Base-by-base conservation (phyloP, 352 stramenopile genomes). In the Globisporangium spinosum region DNA sequence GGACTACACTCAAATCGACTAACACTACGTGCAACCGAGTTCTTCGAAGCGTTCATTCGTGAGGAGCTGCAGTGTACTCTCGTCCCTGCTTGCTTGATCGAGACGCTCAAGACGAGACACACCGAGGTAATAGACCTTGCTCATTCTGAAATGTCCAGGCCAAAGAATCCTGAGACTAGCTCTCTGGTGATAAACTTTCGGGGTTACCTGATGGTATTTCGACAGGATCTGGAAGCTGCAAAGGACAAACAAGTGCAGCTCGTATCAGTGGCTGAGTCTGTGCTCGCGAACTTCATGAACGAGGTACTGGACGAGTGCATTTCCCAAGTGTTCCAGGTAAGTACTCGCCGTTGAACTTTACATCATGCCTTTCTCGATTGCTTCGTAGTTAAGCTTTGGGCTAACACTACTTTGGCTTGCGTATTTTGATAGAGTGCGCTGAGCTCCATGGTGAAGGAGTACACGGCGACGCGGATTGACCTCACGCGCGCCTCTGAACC, bases 31-130 rank as follows among this genome's bases (percentile, higher is more conserved):
- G 71, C 72, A 2, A 47, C 68, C 43, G 49, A 35, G n/a, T 80
- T 77, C 35, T 62, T 89, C 15, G 55, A 77, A 51, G 58, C 66
- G 45, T 78, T 83, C 72, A 55, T 83, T 43, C 49, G 49, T 45
- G 72, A 71, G 12, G 71, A 83, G 55, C 25, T 81, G 43, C 43
- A 49, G 58, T 56, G 29, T 20, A 67, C 61, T 15, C 63, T 82
- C 45, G 58, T 83, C 55, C 74, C 80, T 9, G 65, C 69, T 51
- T 75, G 75, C 32, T 65, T 89, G 67, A 65, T 89, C 13, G 77
- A 82, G 29, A 67, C 80, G 2, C 60, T 85, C 32, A 69, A 69
- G 32, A 74, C 85, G 22, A 76, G 67, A 55, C 53, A 59, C 12
- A 25, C 40, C 2, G 45, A 77, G 74, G 77, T 85, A 71, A 12